A percentile compares a stretch with the other conserved stretches of the same genome.
These are phyloP conservation scores for Scutellaria baicalensis DNA, from an alignment of 257 asterid genomes.

Conservation along the genomic window DNA sequence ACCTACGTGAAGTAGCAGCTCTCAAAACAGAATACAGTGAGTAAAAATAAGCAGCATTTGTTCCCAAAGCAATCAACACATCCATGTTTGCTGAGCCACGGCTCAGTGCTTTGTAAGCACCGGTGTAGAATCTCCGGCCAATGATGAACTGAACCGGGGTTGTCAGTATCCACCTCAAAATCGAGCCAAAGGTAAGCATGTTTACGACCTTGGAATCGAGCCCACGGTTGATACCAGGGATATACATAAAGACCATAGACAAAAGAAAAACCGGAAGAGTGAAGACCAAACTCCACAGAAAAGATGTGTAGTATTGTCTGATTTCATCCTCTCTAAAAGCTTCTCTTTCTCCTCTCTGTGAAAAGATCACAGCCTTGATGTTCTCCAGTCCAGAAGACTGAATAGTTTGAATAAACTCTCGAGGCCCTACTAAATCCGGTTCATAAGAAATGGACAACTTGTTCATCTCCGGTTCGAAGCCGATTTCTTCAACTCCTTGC, in stretches of 20 bases:
- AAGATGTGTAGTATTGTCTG: conserved; percentile 27
- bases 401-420: conserved; percentile 35
- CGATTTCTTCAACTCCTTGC: conserved; percentile 38
- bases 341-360: conserved; percentile 33
- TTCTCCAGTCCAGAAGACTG: conserved; percentile 31
- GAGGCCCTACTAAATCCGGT: conserved; percentile 51
- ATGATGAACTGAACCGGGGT: conserved; percentile 67
- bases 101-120: conserved; percentile 43
- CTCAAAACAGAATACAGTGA: conserved; percentile 52
- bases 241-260: conserved; percentile 65
- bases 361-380: conserved; percentile 31
- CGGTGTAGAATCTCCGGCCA: conserved; percentile 52
- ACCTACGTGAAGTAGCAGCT: conserved; percentile 38
- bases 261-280: conserved; percentile 49
- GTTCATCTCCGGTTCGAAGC: conserved; percentile 14
- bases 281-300: conserved; percentile 56
- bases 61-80: conserved; percentile 57
- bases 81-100: conserved; percentile 70
- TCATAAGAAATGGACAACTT: conserved; percentile 37
- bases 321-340: conserved; percentile 33
- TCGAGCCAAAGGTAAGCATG: conserved; percentile 38
- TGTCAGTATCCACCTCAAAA: conserved; percentile 42
- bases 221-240: conserved; percentile 40
- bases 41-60: conserved; percentile 63
- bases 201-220: conserved; percentile 39